phyloP scores from a whole-genome alignment of 1,284 basidiomycete species.

The Ustilago curta region DNA sequence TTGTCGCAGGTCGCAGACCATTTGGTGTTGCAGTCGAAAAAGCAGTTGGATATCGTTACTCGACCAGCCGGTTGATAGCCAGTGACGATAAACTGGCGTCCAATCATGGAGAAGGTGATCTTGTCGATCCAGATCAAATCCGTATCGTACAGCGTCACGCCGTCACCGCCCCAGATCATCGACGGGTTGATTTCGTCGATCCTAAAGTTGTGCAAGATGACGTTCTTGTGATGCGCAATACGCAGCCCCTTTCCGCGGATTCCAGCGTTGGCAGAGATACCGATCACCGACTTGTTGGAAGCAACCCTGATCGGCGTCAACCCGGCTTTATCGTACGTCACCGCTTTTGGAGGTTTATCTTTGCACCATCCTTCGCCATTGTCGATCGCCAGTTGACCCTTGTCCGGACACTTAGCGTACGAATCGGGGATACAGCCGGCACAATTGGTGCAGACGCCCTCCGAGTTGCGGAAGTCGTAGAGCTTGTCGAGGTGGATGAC shows the following conservation, averaged over 20 bases:
- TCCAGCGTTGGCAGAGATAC: conserved; percentile 62
- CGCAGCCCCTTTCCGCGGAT: conserved; percentile 60
- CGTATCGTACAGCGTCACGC: conserved; percentile 41
- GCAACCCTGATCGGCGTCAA: conserved; percentile 14
- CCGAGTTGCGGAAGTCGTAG: conserved; percentile 68
- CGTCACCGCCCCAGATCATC: conserved; percentile 61
- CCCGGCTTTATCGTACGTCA: conserved; percentile 59
- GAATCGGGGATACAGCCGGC: conserved; percentile 47
- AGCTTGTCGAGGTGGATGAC: conserved; percentile 68
- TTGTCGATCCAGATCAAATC: conserved; percentile 59
- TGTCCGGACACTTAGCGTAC: conserved; percentile 63
- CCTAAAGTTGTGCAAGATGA: conserved; percentile 69
- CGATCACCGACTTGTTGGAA: conserved; percentile 33
- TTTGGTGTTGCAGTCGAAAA: conserved; percentile 45
- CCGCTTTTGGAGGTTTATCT: conserved; percentile 20
- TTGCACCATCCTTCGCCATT: conserved; percentile 67
- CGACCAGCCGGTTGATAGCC: conserved; percentile 20
- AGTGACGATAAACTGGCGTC: conserved; percentile 46
- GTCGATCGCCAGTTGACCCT: conserved; percentile 69
- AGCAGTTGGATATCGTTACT: conserved; percentile 41
- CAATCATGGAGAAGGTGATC: conserved; percentile 52
- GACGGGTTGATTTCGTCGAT: conserved; percentile 53
- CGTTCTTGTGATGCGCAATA: conserved; percentile 52
- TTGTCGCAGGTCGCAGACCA: conserved; percentile 45
- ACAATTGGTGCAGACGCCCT: conserved; percentile 60